These are phyloP conservation scores for Phaffomyces opuntiae DNA, from an alignment of 805 yeast genomes.

Conservation along the genomic window DNA sequence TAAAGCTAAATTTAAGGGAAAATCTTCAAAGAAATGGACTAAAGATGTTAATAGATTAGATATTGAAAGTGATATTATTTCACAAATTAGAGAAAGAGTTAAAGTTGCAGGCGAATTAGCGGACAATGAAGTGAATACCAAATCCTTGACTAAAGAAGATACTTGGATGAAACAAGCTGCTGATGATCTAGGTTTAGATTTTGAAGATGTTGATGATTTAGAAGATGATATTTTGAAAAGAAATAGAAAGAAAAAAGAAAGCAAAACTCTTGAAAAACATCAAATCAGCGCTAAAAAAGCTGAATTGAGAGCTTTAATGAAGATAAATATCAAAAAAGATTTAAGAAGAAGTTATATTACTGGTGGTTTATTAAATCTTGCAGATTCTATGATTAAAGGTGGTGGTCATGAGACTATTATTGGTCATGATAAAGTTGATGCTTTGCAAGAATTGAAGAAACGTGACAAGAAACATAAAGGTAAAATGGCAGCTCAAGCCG, in stretches of 20 bases:
- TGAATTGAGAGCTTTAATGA: conserved; percentile 47
- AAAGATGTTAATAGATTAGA: conserved; percentile 64
- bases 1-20: conserved; percentile 22
- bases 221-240: conserved; percentile 55
- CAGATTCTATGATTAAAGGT: conserved; percentile 66
- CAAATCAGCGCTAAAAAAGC: conserved; percentile 34
- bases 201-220: conserved; percentile 55
- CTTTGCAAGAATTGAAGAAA: conserved; percentile 51
- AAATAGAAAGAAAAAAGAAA: conserved; percentile 49
- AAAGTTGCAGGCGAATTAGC: conserved; percentile 67
- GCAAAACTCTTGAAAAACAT: conserved; percentile 44
- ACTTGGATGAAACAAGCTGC: conserved; percentile 88
- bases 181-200: conserved; percentile 80
- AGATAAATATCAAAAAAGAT: conserved; percentile 51
- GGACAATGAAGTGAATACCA: conserved; percentile 56
- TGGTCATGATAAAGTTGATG: conserved; percentile 64
- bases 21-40: conserved; percentile 36
- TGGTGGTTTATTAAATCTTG: conserved; percentile 71
- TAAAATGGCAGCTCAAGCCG: background rate
- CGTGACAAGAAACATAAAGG: background rate
- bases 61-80: conserved; percentile 65
- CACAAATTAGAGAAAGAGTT: conserved; percentile 65
- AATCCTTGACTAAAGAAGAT: conserved; percentile 59
- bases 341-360: conserved; percentile 69
- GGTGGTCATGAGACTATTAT: conserved; percentile 59